phyloP scores from a whole-genome alignment of 164 flowering plant genomes.

The Stephania japonica region DNA sequence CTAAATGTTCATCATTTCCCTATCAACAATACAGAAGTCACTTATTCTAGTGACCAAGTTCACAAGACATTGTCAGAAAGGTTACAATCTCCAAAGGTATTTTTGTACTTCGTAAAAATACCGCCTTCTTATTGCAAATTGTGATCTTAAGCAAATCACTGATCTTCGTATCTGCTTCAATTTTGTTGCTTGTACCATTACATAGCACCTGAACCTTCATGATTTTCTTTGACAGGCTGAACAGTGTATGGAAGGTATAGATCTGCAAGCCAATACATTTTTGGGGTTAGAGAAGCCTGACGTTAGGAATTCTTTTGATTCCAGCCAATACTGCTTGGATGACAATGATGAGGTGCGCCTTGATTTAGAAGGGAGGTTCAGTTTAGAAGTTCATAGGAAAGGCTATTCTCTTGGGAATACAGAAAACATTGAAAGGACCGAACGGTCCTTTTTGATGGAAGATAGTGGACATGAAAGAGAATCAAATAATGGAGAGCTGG shows the following conservation, averaged over 20 bases:
- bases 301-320: constrained; percentile 11
- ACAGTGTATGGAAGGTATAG: constrained; percentile 13
- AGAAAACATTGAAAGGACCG: constrained; percentile 14
- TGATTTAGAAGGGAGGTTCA: constrained; percentile 11
- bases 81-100: constrained; percentile 34
- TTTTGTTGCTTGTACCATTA: not conserved
- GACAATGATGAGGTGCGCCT: constrained; percentile 16
- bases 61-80: constrained; percentile 15
- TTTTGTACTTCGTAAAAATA: not conserved
- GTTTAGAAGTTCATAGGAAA: constrained; percentile 16
- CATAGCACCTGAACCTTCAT: not conserved
- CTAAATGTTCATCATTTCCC: constrained; percentile 12
- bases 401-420: constrained; percentile 9
- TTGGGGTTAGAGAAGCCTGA: constrained; percentile 12
- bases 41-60: constrained; percentile 11
- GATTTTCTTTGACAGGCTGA: constrained; percentile 29
- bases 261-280: constrained; percentile 6
- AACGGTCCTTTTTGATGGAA: constrained; percentile 16
- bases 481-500: constrained; percentile 16
- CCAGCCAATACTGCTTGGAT: constrained; percentile 22
- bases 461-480: constrained; percentile 15
- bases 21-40: constrained; percentile 16
- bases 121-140: not conserved
- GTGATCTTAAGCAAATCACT: not conserved
- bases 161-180: not conserved